Evolutionary conservation across 257 asterid genomes (phyloP), one percentile per base, ranked within the genome.

Genomic region (Coffea eugenioides): DNA sequence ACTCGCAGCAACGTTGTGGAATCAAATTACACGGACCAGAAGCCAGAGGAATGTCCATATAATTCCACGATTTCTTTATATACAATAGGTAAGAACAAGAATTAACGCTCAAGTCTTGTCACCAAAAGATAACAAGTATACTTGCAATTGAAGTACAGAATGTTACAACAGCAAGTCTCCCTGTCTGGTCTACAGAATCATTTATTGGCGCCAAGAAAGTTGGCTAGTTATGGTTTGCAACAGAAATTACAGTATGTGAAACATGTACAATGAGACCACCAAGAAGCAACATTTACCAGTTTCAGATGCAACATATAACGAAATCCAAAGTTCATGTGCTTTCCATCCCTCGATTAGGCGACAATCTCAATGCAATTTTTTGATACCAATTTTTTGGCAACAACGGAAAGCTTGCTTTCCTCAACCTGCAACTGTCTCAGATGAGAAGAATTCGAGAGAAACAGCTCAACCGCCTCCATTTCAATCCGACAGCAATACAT

Each of bases 391-490:
- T 3, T 72, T 65, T 65, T 51, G 0, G 90, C 88, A 81, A 61
- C 84, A n/a, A 74, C 87, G 0, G 95, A 90, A 45, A 94, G 61
- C 77, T 91, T 94, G 73, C 62, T 82, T 62, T 59, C 73, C 88
- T 94, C 98, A 69, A 94, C 94, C 65, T 83, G 87, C 75, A 94
- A 23, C 25, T 64, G 41, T 48, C 84, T 89, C 88, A 94, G 81
- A 18, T 74, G 54, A 18, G 77, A 75, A 9, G 85, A 83, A 70
- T 88, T 85, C 82, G 78, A 8, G 51, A 94, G 72, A 36, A 94
- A 70, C 41, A 79, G 65, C 73, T 94, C 97, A 15, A 91, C 87
- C 54, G 86, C 94, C 54, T 84, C 87, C 39, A 73, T 65, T 21
- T 80, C 88, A 77, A 94, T 80, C 86, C 90, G 75, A 61, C 73